Evolutionary conservation across 768 basidiomycete genomes (phyloP).

Genomic region (Podaxis sp.): DNA sequence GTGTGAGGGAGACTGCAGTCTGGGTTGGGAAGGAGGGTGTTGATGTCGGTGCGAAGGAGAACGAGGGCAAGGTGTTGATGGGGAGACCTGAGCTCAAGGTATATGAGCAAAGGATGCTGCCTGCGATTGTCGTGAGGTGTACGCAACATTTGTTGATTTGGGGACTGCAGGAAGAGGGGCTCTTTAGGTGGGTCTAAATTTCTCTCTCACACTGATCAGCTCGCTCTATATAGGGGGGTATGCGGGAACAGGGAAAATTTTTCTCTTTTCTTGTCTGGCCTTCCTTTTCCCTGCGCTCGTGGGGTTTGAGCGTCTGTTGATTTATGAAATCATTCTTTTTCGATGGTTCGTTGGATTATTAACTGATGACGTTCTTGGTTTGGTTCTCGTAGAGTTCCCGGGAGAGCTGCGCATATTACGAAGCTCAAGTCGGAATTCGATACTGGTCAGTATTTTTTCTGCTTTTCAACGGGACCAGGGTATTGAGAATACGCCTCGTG

Average conservation of each 20-base stretch:
- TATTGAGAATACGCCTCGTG: not conserved
- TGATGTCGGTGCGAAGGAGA: not conserved
- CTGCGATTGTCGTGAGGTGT: conserved; percentile 79
- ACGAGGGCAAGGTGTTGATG: conserved; percentile 11
- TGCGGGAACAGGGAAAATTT: not conserved
- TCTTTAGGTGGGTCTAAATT: conserved; percentile 65
- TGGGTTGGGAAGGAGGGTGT: conserved; percentile 21
- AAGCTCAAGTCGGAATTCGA: conserved; percentile 82
- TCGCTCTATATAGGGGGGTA: not conserved
- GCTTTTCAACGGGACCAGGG: no score
- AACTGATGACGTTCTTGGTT: conserved; percentile 14
- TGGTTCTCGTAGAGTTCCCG: conserved; percentile 61
- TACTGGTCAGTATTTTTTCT: conserved; percentile 44
- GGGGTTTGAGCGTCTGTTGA: conserved; percentile 13
- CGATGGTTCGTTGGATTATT: not conserved
- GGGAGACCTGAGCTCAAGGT: conserved; percentile 22
- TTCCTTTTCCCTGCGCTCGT: conserved; percentile 10
- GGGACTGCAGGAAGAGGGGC: conserved; percentile 84
- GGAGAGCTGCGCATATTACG: conserved; percentile 77
- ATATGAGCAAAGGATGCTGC: conserved; percentile 55
- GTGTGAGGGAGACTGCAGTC: conserved; percentile 31
- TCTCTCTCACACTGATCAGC: not conserved
- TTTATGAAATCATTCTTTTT: conserved; percentile 16
- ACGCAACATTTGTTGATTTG: conserved; percentile 79
- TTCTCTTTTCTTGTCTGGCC: not conserved